These are phyloP conservation scores for Emericellopsis terricola DNA, from an alignment of 495 filamentous ascomycete genomes.

Conservation along the genomic window DNA sequence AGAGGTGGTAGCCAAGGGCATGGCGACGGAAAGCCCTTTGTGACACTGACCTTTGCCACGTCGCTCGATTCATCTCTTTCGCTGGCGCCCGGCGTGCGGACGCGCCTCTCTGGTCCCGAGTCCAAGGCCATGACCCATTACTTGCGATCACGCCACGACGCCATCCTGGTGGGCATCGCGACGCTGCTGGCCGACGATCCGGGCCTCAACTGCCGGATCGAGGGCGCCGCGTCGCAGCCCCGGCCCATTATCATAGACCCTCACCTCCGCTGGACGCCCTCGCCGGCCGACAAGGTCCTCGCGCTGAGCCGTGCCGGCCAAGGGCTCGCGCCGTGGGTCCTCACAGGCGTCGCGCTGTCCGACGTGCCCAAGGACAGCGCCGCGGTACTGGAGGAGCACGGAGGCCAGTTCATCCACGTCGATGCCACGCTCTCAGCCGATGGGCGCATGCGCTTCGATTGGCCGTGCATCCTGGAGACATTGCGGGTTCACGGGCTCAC, in stretches of 20 bases:
- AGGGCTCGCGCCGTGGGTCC: slow-evolving; percentile 54
- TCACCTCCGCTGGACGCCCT: slow-evolving; percentile 43
- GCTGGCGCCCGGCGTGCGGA: slow-evolving; percentile 55
- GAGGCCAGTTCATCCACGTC: slow-evolving; percentile 17
- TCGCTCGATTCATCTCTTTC: slow-evolving; percentile 72
- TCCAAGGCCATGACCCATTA: slow-evolving; percentile 87
- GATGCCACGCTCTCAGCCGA: not conserved
- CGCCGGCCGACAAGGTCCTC: slow-evolving; percentile 40
- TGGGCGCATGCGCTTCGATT: slow-evolving; percentile 19
- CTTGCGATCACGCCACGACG: slow-evolving; percentile 63
- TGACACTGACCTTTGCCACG: slow-evolving; percentile 75
- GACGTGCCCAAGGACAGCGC: slow-evolving; percentile 6
- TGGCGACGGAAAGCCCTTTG: no score
- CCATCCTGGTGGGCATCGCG: slow-evolving; percentile 68
- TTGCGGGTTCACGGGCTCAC: slow-evolving; percentile 40
- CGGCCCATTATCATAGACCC: slow-evolving; percentile 67
- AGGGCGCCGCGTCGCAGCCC: slow-evolving; percentile 33
- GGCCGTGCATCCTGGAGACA: slow-evolving; percentile 41
- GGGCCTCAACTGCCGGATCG: slow-evolving; percentile 58
- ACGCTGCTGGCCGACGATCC: slow-evolving; percentile 79
- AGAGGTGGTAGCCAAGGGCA: no score
- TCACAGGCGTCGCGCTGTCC: slow-evolving; percentile 21
- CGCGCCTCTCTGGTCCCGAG: slow-evolving; percentile 57
- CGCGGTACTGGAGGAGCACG: slow-evolving; percentile 12
- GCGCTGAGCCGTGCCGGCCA: slow-evolving; percentile 42